Base-by-base conservation (phyloP, 495 filamentous ascomycete genomes). In the Penicillium paradoxum region DNA sequence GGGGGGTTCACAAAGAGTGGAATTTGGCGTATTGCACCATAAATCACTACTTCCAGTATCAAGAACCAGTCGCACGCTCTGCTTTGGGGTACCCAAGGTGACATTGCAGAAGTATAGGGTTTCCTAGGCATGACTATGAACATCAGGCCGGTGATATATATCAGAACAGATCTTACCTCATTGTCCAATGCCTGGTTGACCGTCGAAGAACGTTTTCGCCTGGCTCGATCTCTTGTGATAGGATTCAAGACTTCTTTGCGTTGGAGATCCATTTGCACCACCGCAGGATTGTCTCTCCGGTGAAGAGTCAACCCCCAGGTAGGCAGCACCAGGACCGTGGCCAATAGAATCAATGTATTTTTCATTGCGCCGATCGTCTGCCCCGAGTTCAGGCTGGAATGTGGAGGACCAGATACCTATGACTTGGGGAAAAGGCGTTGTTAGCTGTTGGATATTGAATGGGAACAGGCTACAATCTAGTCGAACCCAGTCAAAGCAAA, bases 41-140 rank as follows among this genome's bases (percentile, higher is more conserved):
- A 96, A 70, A 71, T 97, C 91, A 58, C 89, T 93, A 64, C 89
- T 95, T 24, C 89, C 89, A 9, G 89, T 93, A 58, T 93, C 89
- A 47, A 93, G 61, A 54, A 88, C 82, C 62, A 92, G 60, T 19
- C 81, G 75, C n/a, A 91, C 45, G 4, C 58, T 68, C 57, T 85
- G 83, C 18, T 76, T 57, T 17, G 88, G 88, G 15, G 89, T 90
- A 32, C 89, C 89, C 53, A 93, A 58, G 10, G 81, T 85, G 33
- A 81, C 73, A 63, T 89, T 89, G 51, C 83, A 79, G 62, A 82
- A 86, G 61, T 93, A 93, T 14, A 89, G 70, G 0, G 64, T 70
- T 65, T 73, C 58, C 72, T 75, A 51, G 33, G 15, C 34, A 49
- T 27, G 24, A 7, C 3, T 27, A 27, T 27, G 24, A 27, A 3